Evolutionary conservation across 306 rosid species (phyloP).

Genomic region (Cicer yamashitae): DNA sequence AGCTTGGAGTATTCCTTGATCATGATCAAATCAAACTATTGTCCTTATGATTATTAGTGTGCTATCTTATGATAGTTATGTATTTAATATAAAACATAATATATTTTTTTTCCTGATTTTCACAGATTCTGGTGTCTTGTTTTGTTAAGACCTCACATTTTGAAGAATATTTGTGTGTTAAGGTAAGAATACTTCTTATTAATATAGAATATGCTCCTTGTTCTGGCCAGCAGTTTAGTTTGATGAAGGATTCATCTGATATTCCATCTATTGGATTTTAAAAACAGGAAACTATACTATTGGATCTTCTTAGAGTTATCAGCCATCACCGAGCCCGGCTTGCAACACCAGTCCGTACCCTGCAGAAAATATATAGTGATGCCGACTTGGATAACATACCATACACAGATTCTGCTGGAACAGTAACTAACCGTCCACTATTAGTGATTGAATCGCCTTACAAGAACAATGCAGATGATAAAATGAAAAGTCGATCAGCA

Average conservation of each 20-base stretch:
- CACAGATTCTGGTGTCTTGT: conserved; percentile 88
- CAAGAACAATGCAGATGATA: conserved; percentile 76
- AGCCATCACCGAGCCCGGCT: conserved; percentile 96
- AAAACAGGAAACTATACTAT: conserved; percentile 77
- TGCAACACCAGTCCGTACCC: conserved; percentile 95
- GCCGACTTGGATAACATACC: conserved; percentile 77
- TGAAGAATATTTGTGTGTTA: conserved; percentile 90
- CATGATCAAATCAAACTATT: conserved; percentile 20
- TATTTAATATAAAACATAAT: conserved; percentile 11
- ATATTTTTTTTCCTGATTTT: conserved; percentile 39
- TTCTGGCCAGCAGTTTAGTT: conserved; percentile 24
- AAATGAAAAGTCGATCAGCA: conserved; percentile 52
- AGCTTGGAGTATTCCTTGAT: conserved; percentile 17
- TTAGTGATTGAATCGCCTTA: conserved; percentile 73
- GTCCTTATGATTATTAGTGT: conserved; percentile 10
- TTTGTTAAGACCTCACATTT: conserved; percentile 92
- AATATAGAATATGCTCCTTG: conserved; percentile 25
- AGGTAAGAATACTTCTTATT: conserved; percentile 61
- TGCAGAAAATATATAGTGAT: conserved; percentile 75
- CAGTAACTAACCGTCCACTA: conserved; percentile 66
- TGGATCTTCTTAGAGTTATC: conserved; percentile 96
- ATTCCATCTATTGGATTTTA: conserved; percentile 41
- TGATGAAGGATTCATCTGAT: conserved; percentile 44
- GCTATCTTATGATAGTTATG: neutral
- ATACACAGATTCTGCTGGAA: conserved; percentile 69